Base-by-base conservation (phyloP, 768 basidiomycete species). In the Agaricus sinodeliciosus region DNA sequence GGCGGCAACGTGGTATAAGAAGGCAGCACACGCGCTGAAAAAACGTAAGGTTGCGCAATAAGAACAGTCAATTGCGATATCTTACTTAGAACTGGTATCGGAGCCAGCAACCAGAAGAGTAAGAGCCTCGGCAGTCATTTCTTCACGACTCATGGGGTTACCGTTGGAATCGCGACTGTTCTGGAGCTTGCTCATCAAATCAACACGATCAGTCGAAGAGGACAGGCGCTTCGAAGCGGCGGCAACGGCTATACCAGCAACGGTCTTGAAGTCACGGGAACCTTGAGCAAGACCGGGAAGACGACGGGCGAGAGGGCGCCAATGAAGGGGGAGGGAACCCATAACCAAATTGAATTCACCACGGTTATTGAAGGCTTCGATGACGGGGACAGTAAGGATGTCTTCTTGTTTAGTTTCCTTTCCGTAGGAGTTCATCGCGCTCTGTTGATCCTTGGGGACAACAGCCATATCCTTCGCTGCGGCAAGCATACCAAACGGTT, bases 81-180 rank as follows among this genome's bases (percentile, higher is more conserved):
- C 84, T 55, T 58, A 91, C 89, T 95, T 96, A 41, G 92, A 93
- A 0, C 93, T 94, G 1, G 93, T 96, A 62, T 96, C 93, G 3
- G 86, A 88, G 2, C 92, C 92, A 9, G 90, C 90, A 58, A 94
- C 91, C 13, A 94, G 75, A 47, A 92, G 81, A 0, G 91, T 92
- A 16, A 90, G 67, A 40, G 87, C 86, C 70, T 96, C 94, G 0
- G 92, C 92, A 0, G 91, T 95, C 51, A 96, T 68, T 63, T 95
- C 94, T 59, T 81, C 82, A 26, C 76, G 74, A 0, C 86, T 82
- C 87, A 96, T 86, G 1, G 76, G 81, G 5, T 90, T 81, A 12
- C 94, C 93, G 9, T 76, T 67, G 42, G 82, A 80, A 62, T 95
- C 94, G 57, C 81, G 79, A 7, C 83, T 89, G 41, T 76, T 71